Evolutionary conservation across 352 stramenopile genomes (phyloP), one percentile per base, ranked within the genome.

Genomic region (Pythium angustatum): DNA sequence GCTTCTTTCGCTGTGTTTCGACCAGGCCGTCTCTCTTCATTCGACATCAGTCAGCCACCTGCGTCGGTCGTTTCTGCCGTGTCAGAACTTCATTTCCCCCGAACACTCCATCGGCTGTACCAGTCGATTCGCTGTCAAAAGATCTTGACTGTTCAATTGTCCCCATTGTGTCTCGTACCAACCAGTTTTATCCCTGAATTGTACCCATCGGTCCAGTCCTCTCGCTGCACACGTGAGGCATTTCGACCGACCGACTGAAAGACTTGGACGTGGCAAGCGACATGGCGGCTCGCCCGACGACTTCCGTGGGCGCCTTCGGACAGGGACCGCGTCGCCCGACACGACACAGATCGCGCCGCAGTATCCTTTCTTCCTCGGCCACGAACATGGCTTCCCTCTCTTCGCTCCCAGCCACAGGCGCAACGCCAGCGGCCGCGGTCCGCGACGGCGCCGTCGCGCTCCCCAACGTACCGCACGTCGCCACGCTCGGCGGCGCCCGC

Each of bases 391-490:
- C 27, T 28, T 5, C 43, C 15, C 6, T 31, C 3, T 11, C 22
- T n/a, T n/a, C n/a, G n/a, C n/a, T n/a, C n/a, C n/a, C n/a, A 10
- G 11, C 34, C 7, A 10, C 28, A 43, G 24, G 26, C 53, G 17
- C 36, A 33, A 2, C 24, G 19, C 6, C 30, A 10, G 15, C 31
- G 4, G 5, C 51, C 5, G 34, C 45, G 9, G 56, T 67, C 27
- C 62, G 55, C 9, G 62, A 64, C 41, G 54, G 49, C 54, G 55
- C 55, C 26, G 27, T 64, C n/a, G 49, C 62, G 47, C 28, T 64
- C 38, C 54, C 54, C 47, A 60, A 69, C 24, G 62, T 69, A 11
- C 62, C 62, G 14, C 54, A 64, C 49, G 62, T 69, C 38, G 62
- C 61, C 36, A 60, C 49, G 30, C 62, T 64, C 28, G 33, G 48